Evolutionary conservation across 495 filamentous ascomycete species (phyloP).

Genomic region (Annulohypoxylon maeteangense): DNA sequence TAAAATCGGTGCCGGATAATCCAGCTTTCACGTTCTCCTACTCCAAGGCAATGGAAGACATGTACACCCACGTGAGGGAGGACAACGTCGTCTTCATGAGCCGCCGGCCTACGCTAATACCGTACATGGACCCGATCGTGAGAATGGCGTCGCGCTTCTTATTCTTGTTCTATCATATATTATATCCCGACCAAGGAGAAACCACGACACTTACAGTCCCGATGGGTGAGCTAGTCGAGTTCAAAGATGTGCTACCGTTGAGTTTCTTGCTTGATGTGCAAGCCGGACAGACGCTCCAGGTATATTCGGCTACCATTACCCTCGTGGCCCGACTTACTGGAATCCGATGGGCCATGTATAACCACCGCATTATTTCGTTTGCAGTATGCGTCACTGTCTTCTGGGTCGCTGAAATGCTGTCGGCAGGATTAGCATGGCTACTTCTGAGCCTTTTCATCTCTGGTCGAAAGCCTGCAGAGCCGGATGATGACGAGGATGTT

Average conservation of each 20-base stretch:
- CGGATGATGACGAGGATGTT: slow-evolving; percentile 46
- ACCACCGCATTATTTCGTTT: slow-evolving; percentile 75
- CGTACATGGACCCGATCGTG: slow-evolving; percentile 54
- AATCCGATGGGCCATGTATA: slow-evolving; percentile 86
- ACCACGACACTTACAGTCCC: slow-evolving; percentile 67
- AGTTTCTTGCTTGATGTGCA: slow-evolving; percentile 73
- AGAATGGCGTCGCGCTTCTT: slow-evolving; percentile 53
- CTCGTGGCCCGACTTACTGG: slow-evolving; percentile 79
- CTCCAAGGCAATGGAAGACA: slow-evolving; percentile 9
- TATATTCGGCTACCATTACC: slow-evolving; percentile 75
- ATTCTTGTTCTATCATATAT: slow-evolving; percentile 56
- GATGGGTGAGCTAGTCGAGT: slow-evolving; percentile 78
- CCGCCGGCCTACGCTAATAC: slow-evolving; percentile 54
- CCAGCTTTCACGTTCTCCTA: slow-evolving; percentile 33
- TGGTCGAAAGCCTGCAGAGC: slow-evolving; percentile 20
- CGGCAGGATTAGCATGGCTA: slow-evolving; percentile 68
- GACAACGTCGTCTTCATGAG: slow-evolving; percentile 50
- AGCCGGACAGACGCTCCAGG: slow-evolving; percentile 71
- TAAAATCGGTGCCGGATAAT: slow-evolving; percentile 49
- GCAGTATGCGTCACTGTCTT: slow-evolving; percentile 73
- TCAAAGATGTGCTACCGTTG: slow-evolving; percentile 68
- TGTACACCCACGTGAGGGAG: slow-evolving; percentile 36
- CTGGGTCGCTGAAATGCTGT: slow-evolving; percentile 76
- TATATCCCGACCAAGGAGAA: slow-evolving; percentile 54
- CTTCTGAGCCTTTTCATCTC: slow-evolving; percentile 49